Conservation (phyloP, 1,284 basidiomycete species). For the Cutaneotrichosporon cavernicola region DNA sequence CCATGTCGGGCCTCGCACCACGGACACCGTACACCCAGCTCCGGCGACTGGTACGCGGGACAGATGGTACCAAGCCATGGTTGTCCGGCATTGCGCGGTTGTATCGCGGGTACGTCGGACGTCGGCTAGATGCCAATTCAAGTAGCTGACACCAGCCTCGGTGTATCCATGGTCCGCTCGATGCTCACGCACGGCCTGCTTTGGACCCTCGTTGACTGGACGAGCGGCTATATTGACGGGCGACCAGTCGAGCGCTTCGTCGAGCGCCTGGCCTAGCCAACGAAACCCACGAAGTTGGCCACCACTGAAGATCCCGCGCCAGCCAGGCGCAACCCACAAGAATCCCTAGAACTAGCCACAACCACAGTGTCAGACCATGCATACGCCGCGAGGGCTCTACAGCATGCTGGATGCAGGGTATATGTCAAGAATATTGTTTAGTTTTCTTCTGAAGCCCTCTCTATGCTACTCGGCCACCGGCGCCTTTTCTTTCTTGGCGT, state of each 20-base stretch:
- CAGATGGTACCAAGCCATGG: constrained; percentile 48
- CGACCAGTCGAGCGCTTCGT: constrained; percentile 30
- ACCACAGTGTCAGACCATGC: constrained; percentile 8
- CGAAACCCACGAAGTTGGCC: not conserved
- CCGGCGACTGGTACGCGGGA: constrained; percentile 47
- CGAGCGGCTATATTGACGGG: constrained; percentile 47
- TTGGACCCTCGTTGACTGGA: constrained; percentile 52
- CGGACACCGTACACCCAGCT: constrained; percentile 47
- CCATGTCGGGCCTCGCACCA: constrained; percentile 42
- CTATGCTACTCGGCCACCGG: not conserved
- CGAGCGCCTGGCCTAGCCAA: constrained; percentile 11
- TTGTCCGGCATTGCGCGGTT: constrained; percentile 46
- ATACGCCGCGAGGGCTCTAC: constrained; percentile 11
- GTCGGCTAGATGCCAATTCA: not conserved
- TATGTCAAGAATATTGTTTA: constrained; percentile 6
- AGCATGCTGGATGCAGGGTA: constrained; percentile 18
- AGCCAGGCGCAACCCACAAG: not conserved
- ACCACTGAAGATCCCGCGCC: not conserved
- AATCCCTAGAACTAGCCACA: constrained; percentile 6
- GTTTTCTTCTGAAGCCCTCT: constrained; percentile 3
- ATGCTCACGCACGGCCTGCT: constrained; percentile 53
- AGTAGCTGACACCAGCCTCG: constrained; percentile 28
- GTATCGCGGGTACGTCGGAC: constrained; percentile 34
- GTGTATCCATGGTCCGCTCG: constrained; percentile 51
- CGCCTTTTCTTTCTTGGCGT: not conserved